Conservation (phyloP, 257 asterid species). For the Solanum ossicruentum region DNA sequence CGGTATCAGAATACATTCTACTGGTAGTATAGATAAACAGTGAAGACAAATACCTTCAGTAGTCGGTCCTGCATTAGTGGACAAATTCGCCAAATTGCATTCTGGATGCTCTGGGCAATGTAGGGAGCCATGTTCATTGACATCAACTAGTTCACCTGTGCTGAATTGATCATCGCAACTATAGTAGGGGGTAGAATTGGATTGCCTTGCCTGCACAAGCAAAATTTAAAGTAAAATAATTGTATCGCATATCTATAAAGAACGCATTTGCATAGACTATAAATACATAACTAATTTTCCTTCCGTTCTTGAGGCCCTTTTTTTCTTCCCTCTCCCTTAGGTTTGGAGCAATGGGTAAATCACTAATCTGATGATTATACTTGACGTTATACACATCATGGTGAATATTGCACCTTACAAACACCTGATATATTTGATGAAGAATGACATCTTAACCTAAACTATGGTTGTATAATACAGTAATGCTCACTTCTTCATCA, state of each 20-base stretch:
- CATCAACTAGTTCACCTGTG: slow-evolving; percentile 13
- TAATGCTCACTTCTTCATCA: slow-evolving; percentile 53
- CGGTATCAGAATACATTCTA: background rate
- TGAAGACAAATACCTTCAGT: slow-evolving; percentile 28
- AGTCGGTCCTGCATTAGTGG: slow-evolving; percentile 14
- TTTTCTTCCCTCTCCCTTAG: background rate
- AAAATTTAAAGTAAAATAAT: background rate
- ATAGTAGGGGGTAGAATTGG: slow-evolving; percentile 48
- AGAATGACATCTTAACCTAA: background rate
- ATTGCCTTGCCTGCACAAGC: slow-evolving; percentile 34
- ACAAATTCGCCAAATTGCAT: slow-evolving; percentile 1
- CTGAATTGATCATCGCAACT: slow-evolving; percentile 58
- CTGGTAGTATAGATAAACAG: background rate
- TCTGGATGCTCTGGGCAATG: slow-evolving; percentile 6
- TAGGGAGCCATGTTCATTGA: slow-evolving; percentile 19
- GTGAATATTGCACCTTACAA: background rate
- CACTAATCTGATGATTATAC: background rate
- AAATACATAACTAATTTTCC: background rate
- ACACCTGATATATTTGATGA: background rate
- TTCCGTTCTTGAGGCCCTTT: background rate
- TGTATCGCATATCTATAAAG: background rate
- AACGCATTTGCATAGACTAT: background rate
- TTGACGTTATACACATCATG: background rate
- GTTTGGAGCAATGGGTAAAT: background rate
- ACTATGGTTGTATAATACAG: background rate